These are phyloP conservation scores for Saprolegnia diclina DNA, from an alignment of 352 stramenopile species.

Conservation along the genomic window DNA sequence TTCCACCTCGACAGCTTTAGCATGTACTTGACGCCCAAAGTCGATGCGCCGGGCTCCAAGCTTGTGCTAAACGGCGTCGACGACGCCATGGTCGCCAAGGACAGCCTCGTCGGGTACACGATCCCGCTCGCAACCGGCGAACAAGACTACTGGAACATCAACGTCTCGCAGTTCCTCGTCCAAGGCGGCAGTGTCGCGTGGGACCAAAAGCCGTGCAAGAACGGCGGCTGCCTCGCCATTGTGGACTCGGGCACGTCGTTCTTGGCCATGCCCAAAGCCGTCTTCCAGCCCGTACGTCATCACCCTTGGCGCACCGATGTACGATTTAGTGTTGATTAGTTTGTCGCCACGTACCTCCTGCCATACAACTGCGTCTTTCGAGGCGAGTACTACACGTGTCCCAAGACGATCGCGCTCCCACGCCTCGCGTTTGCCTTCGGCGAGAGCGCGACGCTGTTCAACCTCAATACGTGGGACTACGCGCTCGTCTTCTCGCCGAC, in stretches of 20 bases:
- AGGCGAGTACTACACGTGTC: constrained; percentile 50
- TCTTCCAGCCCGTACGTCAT: constrained; percentile 37
- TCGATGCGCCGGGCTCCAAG: constrained; percentile 49
- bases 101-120: constrained; percentile 41
- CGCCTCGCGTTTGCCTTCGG: constrained; percentile 49
- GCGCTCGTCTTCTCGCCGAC: constrained; percentile 33
- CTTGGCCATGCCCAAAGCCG: constrained; percentile 42
- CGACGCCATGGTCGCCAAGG: constrained; percentile 40
- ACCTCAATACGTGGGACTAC: constrained; percentile 56
- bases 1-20: constrained; percentile 63
- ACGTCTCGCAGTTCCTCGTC: constrained; percentile 52
- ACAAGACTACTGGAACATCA: constrained; percentile 56
- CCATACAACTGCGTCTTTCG: constrained; percentile 33
- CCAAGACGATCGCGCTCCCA: constrained; percentile 40
- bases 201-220: constrained; percentile 35
- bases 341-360: constrained; percentile 37
- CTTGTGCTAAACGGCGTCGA: constrained; percentile 66
- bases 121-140: constrained; percentile 42
- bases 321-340: too few species aligned
- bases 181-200: constrained; percentile 31
- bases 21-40: constrained; percentile 48
- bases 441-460: constrained; percentile 42
- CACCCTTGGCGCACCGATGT: constrained; percentile 22
- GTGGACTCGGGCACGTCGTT: constrained; percentile 64
- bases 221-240: constrained; percentile 35